Conservation (phyloP, 805 yeast species). For the Candida nemodendra region DNA sequence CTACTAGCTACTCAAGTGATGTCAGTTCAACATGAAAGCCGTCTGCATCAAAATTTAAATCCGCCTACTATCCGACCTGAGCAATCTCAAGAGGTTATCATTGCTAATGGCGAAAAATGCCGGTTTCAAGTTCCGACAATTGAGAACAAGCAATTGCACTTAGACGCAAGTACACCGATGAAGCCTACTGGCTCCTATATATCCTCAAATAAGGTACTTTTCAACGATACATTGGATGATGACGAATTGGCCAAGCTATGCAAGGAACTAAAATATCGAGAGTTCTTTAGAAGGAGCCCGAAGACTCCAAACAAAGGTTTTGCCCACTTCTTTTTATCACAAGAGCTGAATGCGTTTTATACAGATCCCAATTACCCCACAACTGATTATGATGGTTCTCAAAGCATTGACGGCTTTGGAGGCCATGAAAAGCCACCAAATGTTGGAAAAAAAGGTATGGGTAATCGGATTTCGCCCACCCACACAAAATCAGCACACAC, state of each 20-base stretch:
- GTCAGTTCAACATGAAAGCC: too few relatives aligned
- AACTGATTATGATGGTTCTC: slow-evolving; percentile 3
- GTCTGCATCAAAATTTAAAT: too few relatives aligned
- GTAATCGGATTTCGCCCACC: neutral
- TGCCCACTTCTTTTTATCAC: slow-evolving; percentile 60
- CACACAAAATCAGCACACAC: too few relatives aligned
- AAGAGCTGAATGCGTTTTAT: slow-evolving; percentile 46
- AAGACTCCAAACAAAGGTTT: slow-evolving; percentile 45
- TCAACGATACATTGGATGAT: slow-evolving; percentile 15
- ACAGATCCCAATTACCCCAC: slow-evolving; percentile 3
- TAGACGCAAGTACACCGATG: slow-evolving; percentile 4
- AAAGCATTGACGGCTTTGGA: slow-evolving; percentile 9
- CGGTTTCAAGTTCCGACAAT: too few relatives aligned
- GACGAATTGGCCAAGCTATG: slow-evolving; percentile 41
- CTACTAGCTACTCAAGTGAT: too few relatives aligned
- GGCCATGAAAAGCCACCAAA: slow-evolving; percentile 11
- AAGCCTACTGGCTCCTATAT: slow-evolving; percentile 2
- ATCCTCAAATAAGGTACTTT: slow-evolving; percentile 3
- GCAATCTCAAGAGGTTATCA: too few relatives aligned
- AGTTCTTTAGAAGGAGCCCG: slow-evolving; percentile 43
- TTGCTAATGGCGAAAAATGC: too few relatives aligned
- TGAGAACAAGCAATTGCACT: too few relatives aligned
- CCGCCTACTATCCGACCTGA: too few relatives aligned
- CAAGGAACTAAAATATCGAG: slow-evolving; percentile 55
- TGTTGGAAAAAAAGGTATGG: neutral